Conservation (phyloP, 2,329 filamentous ascomycete species). For the Pyrenochaeta sp. region DNA sequence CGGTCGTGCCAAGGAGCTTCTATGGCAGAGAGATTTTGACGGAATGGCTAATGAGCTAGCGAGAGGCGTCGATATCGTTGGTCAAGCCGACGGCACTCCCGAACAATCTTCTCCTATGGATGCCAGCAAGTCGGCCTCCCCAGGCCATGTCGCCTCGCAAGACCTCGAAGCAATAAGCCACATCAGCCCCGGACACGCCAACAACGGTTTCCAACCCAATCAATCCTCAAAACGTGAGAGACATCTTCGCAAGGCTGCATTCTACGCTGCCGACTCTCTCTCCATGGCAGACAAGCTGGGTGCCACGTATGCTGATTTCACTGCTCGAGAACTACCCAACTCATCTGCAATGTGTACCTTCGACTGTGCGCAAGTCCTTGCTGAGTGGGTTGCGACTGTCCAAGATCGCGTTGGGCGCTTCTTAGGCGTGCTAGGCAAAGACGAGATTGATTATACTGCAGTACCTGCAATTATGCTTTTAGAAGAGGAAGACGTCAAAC, state of each 20-base stretch:
- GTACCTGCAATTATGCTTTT: constrained; percentile 89
- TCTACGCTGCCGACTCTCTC: constrained; percentile 91
- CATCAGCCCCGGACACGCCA: constrained; percentile 44
- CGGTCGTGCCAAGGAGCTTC: constrained; percentile 88
- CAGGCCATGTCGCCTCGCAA: constrained; percentile 30
- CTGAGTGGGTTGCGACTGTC: constrained; percentile 91
- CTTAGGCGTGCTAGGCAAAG: constrained; percentile 83
- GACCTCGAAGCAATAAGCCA: constrained; percentile 38
- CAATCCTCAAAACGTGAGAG: constrained; percentile 78
- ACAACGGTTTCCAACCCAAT: constrained; percentile 43
- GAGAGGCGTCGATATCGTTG: constrained; percentile 76
- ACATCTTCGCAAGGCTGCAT: constrained; percentile 91
- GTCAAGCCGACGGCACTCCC: constrained; percentile 73
- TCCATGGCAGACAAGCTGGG: constrained; percentile 87
- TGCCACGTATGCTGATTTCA: constrained; percentile 83
- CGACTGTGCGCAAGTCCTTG: constrained; percentile 91
- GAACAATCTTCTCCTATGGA: constrained; percentile 48
- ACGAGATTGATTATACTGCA: constrained; percentile 78
- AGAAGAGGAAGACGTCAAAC: constrained; percentile 88
- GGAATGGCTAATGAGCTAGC: constrained; percentile 89
- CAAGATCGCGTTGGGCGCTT: constrained; percentile 94
- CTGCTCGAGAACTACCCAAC: constrained; percentile 83
- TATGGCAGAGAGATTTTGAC: constrained; percentile 94
- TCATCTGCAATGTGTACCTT: constrained; percentile 93
- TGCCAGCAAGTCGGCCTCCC: constrained; percentile 33